phyloP scores from a whole-genome alignment of 345 rosid species.

The Brassica cretica region DNA sequence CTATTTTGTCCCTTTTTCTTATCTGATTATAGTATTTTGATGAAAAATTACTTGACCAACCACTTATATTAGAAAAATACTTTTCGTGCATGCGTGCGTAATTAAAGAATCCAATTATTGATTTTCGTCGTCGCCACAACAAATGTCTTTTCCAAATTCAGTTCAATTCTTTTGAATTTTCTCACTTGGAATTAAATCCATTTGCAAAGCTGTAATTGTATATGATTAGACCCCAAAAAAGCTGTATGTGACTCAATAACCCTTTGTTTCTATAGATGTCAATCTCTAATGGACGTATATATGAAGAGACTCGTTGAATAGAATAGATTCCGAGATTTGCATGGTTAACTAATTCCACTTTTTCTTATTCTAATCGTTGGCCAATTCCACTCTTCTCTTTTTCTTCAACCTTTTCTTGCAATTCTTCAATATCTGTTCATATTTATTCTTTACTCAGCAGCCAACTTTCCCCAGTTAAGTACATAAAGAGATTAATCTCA shows the following conservation, averaged over 20 bases:
- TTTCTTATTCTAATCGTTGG: neutral
- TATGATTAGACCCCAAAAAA: neutral
- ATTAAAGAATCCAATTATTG: neutral
- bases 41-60: neutral
- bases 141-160: neutral
- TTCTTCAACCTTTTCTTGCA: neutral
- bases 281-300: neutral
- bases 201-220: conserved; percentile 1
- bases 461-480: neutral
- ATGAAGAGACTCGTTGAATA: conserved; percentile 8
- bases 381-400: neutral
- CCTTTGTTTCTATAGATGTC: neutral
- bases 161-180: conserved; percentile 5
- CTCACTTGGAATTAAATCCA: conserved; percentile 22
- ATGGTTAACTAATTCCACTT: conserved; percentile 13
- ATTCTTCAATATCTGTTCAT: neutral
- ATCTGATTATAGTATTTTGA: neutral
- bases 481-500: conserved; percentile 7
- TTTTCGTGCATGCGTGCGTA: conserved; percentile 12
- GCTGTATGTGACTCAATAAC: conserved; percentile 10
- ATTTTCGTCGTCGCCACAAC: conserved; percentile 6
- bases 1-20: neutral
- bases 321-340: conserved; percentile 23
- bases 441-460: neutral
- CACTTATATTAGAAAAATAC: neutral